A percentile compares a stretch with the other conserved stretches of the same genome.
These are phyloP conservation scores for Phytophthora pseudosyringae DNA, from an alignment of 352 stramenopile species.

Conservation along the genomic window DNA sequence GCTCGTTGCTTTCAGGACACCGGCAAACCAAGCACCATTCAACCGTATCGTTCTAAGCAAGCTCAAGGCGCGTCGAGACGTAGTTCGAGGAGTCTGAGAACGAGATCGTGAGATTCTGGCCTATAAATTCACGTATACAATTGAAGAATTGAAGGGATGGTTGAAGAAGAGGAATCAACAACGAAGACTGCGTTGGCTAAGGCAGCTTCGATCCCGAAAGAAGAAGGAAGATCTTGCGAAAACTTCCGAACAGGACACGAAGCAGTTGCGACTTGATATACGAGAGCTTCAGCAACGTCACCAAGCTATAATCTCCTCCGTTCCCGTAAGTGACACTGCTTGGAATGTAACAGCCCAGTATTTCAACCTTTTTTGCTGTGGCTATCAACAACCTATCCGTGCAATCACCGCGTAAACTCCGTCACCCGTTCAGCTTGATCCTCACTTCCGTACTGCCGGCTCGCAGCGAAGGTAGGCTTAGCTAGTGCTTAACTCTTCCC, in stretches of 20 bases:
- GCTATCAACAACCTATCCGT: background rate
- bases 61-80: no score
- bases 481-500: no score
- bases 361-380: slow-evolving; percentile 3
- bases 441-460: no score
- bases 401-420: background rate
- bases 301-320: background rate
- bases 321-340: background rate
- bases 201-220: slow-evolving; percentile 8
- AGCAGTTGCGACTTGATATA: slow-evolving; percentile 2
- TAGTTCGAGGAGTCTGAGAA: background rate
- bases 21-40: no score
- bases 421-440: background rate
- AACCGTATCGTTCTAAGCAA: no score
- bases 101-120: background rate
- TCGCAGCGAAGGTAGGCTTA: no score
- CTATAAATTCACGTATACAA: background rate
- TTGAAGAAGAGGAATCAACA: slow-evolving; percentile 1
- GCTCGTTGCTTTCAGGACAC: no score
- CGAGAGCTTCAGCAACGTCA: slow-evolving; percentile 2
- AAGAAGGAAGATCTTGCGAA: slow-evolving; percentile 3
- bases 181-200: slow-evolving; percentile 1
- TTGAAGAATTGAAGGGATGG: background rate
- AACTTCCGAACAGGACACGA: background rate
- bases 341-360: slow-evolving; percentile 10